A percentile compares a stretch with the other conserved stretches of the same genome.
Conservation (phyloP, 352 stramenopile genomes). For the Phytopythium delawarense region DNA sequence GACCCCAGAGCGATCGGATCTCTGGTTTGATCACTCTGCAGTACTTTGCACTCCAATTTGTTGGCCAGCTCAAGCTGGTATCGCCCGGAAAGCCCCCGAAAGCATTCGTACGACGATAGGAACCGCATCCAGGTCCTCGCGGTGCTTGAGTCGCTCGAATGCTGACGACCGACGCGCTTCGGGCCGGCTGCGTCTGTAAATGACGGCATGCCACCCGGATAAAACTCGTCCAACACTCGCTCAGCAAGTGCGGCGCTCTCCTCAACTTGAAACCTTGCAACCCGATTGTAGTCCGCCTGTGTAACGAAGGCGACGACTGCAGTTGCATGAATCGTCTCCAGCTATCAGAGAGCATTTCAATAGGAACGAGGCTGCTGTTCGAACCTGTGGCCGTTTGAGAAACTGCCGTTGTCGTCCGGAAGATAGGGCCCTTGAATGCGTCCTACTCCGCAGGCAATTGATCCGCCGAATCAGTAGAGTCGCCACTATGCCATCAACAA, state of each 20-base stretch:
- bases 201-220: neutral
- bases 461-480: neutral
- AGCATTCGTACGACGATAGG: constrained; percentile 32
- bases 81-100: constrained; percentile 26
- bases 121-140: constrained; percentile 24
- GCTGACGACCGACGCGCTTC: neutral
- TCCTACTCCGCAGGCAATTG: constrained; percentile 16
- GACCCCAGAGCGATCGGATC: neutral
- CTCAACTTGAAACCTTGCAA: constrained; percentile 31
- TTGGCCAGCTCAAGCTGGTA: constrained; percentile 23
- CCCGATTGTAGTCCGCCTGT: constrained; percentile 33
- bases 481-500: neutral
- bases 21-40: neutral
- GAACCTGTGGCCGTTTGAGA: constrained; percentile 40
- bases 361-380: neutral
- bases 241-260: constrained; percentile 6
- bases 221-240: neutral
- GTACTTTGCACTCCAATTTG: constrained; percentile 20
- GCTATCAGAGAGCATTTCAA: neutral
- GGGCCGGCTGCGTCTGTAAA: neutral
- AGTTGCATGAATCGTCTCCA: neutral
- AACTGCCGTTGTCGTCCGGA: constrained; percentile 30
- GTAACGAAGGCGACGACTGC: constrained; percentile 29
- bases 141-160: neutral
- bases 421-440: constrained; percentile 22